Base-by-base conservation (phyloP, 768 basidiomycete species). In the Tricholoma flavovirens region DNA sequence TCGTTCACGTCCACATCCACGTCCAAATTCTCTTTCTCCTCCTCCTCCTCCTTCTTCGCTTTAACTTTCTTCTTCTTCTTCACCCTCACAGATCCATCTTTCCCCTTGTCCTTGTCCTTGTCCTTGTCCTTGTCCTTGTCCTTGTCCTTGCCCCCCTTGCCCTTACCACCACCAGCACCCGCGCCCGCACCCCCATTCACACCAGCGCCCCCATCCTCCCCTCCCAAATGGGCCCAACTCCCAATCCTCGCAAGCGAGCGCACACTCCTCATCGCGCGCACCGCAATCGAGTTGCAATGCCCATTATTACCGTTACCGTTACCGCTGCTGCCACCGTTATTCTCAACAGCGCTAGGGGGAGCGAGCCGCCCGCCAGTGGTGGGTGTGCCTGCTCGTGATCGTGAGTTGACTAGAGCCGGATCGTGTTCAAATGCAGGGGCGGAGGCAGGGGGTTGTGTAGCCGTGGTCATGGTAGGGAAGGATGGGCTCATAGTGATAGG, bases 181-280 rank as follows among this genome's bases (percentile, higher is more conserved):
- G 30, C 26, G 17, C 2, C 8, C 3, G 11, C 15, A 3, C 52
- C 74, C 4, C 24, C 24, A 2, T 26, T n/a, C n/a, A n/a, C n/a
- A n/a, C n/a, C n/a, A n/a, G n/a, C n/a, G n/a, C n/a, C 24, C 24
- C 24, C 24, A 26, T 76, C 71, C 1, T 56, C 72, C 14, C 69
- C 72, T 65, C 72, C 77, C 54, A 83, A 69, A 62, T 84, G 84
- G 21, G 83, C 81, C 87, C 88, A 88, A 63, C 84, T 86, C 1
- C 83, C 80, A 46, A 91, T 83, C 32, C 83, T 73, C 3, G 90
- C 89, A 40, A 91, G 68, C 2, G 83, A 85, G 24, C 84, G 77
- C 60, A 93, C 83, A 12, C 84, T 86, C 42, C 86, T 77, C 74
- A 92, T 91, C 4, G 90, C 90, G 5, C 90, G 81, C 26, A 91